Conservation (phyloP, 1,139 yeast species). For the Trichomonascaceae sp. region DNA sequence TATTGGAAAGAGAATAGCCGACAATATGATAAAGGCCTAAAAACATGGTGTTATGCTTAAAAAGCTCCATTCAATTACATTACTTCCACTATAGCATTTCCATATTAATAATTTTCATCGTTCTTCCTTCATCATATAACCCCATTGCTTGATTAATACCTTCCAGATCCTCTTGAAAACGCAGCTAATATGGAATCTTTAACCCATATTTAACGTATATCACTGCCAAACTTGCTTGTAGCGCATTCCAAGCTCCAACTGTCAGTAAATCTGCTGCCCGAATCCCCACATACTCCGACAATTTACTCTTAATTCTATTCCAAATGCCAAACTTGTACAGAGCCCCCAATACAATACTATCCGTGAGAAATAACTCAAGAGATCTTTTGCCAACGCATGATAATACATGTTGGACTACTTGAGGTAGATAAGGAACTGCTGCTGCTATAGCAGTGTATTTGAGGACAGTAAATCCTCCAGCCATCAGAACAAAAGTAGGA, state of each 20-base stretch:
- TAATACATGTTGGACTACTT: slow-evolving; percentile 16
- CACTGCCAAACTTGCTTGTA: slow-evolving; percentile 22
- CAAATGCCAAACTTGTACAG: slow-evolving; percentile 14
- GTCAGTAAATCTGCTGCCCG: slow-evolving; percentile 20
- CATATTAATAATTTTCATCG: too few relatives aligned
- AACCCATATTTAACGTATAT: slow-evolving; percentile 19
- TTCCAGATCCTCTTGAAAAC: background rate
- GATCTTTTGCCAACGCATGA: slow-evolving; percentile 28
- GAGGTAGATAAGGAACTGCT: slow-evolving; percentile 26
- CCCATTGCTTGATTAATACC: too few relatives aligned
- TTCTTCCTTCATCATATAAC: too few relatives aligned
- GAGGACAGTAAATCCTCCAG: slow-evolving; percentile 30
- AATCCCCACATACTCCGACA: slow-evolving; percentile 16
- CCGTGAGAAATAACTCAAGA: slow-evolving; percentile 28
- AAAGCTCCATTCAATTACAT: background rate
- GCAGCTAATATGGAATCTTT: slow-evolving; percentile 5
- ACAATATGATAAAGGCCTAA: background rate
- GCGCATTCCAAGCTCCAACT: slow-evolving; percentile 16
- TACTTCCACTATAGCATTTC: too few relatives aligned
- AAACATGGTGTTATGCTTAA: too few relatives aligned
- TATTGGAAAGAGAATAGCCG: background rate
- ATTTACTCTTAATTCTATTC: slow-evolving; percentile 12
- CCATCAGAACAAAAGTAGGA: slow-evolving; percentile 30
- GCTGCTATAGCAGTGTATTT: slow-evolving; percentile 24
- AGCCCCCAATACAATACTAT: slow-evolving; percentile 20